A percentile compares a stretch with the other conserved stretches of the same genome.
Conservation (phyloP, 306 rosid species). For the Albizia julibrissin region DNA sequence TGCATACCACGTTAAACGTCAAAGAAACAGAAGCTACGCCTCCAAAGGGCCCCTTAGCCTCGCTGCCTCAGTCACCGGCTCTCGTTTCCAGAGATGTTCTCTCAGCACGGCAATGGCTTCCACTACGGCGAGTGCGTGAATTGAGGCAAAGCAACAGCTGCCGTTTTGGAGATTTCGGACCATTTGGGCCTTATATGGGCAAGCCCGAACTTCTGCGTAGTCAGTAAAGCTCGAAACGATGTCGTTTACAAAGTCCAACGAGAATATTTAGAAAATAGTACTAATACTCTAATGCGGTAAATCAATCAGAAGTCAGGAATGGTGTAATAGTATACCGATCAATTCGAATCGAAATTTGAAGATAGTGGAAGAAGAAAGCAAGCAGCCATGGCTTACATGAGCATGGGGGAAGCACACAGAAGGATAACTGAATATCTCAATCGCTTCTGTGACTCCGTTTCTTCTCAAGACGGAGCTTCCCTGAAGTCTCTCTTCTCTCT, state of each 20-base stretch:
- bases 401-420: slow-evolving; percentile 95
- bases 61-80: neutral
- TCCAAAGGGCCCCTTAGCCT: neutral
- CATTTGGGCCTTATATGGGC: neutral
- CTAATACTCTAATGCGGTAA: no score
- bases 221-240: neutral
- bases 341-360: neutral
- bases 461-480: slow-evolving; percentile 68
- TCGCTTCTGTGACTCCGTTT: slow-evolving; percentile 74
- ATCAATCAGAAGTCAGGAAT: no score
- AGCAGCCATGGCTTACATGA: slow-evolving; percentile 68
- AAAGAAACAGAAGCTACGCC: neutral
- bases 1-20: neutral
- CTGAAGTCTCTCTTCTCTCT: slow-evolving; percentile 73
- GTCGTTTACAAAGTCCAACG: neutral
- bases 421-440: slow-evolving; percentile 76
- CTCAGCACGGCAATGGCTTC: neutral
- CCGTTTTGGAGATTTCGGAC: neutral
- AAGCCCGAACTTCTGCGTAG: neutral
- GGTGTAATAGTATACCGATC: no score
- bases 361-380: neutral
- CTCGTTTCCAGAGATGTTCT: neutral
- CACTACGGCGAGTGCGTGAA: neutral
- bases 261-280: neutral
- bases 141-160: neutral